Percentiles rank a stretch among this genome's conserved stretches.
Conservation (phyloP, 2,329 filamentous ascomycete genomes). For the Aspergillus sp. region DNA sequence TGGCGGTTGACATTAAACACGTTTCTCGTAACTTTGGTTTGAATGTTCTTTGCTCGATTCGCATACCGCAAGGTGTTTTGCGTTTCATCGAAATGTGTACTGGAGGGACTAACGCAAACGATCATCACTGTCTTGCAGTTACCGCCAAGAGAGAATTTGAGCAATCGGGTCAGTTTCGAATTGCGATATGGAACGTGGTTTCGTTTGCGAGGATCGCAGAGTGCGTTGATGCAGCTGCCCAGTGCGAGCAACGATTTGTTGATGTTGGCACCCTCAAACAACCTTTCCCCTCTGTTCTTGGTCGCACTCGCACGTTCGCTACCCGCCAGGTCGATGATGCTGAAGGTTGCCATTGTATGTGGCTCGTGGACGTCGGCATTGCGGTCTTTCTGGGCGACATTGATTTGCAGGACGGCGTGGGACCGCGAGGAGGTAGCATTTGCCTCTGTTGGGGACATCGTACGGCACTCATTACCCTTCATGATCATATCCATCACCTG, state of each 20-base stretch:
- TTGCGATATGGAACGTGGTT: slow-evolving; percentile 97
- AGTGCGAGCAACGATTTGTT: slow-evolving; percentile 95
- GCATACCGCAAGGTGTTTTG: slow-evolving; percentile 97
- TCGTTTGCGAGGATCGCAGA: slow-evolving; percentile 83
- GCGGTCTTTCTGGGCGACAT: slow-evolving; percentile 85
- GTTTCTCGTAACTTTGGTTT: slow-evolving; percentile 98
- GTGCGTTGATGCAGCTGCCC: slow-evolving; percentile 94
- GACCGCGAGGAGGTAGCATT: slow-evolving; percentile 97
- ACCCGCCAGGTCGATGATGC: slow-evolving; percentile 94
- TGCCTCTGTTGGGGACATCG: slow-evolving; percentile 91
- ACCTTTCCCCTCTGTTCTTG: slow-evolving; percentile 85
- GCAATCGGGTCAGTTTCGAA: slow-evolving; percentile 86
- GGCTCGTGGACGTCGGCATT: slow-evolving; percentile 90
- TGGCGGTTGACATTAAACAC: slow-evolving; percentile 98
- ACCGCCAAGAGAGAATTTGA: slow-evolving; percentile 94
- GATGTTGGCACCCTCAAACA: slow-evolving; percentile 95
- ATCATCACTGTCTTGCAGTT: slow-evolving; percentile 99
- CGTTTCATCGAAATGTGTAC: slow-evolving; percentile 93
- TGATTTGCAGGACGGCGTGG: slow-evolving; percentile 95
- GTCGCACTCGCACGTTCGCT: slow-evolving; percentile 94
- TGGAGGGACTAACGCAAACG: slow-evolving; percentile 93
- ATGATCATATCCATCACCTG: slow-evolving; percentile 99
- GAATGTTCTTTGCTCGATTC: slow-evolving; percentile 97
- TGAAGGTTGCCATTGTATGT: slow-evolving; percentile 95
- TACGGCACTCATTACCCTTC: slow-evolving; percentile 84